Evolutionary conservation across 208 protist species (phyloP).

Genomic region (Strigomonas culicis): DNA sequence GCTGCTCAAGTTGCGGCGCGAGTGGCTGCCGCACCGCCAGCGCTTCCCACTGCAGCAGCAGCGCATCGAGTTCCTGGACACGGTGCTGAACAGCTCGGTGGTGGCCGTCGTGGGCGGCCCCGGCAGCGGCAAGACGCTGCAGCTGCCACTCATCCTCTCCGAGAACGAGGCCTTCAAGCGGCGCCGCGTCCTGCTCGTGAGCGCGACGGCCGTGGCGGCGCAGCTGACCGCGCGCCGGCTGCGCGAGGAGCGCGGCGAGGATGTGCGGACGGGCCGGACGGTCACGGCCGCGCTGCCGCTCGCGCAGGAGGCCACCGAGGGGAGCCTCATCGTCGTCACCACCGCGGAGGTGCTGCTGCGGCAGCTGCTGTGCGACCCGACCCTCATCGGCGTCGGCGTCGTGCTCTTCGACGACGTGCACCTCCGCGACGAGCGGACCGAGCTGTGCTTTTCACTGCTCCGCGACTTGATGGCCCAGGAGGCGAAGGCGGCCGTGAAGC

Average conservation of each 20-base stretch:
- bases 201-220: slow-evolving; percentile 51
- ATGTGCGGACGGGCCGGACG: slow-evolving; percentile 25
- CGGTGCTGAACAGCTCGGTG: slow-evolving; percentile 49
- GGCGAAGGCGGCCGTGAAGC: background rate
- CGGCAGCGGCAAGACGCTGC: slow-evolving; percentile 67
- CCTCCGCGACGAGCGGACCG: slow-evolving; percentile 56
- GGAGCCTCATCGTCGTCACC: slow-evolving; percentile 67
- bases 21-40: slow-evolving; percentile 88
- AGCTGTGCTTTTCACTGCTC: slow-evolving; percentile 72
- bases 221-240: slow-evolving; percentile 57
- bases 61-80: slow-evolving; percentile 64
- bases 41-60: slow-evolving; percentile 72
- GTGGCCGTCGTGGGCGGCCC: slow-evolving; percentile 54
- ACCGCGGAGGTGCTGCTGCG: slow-evolving; percentile 79
- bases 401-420: slow-evolving; percentile 85
- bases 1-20: slow-evolving; percentile 59
- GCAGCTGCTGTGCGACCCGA: slow-evolving; percentile 78
- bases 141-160: slow-evolving; percentile 74
- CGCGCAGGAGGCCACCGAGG: slow-evolving; percentile 39
- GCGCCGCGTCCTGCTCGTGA: slow-evolving; percentile 65
- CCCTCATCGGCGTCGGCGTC: slow-evolving; percentile 62
- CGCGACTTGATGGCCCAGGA: slow-evolving; percentile 31
- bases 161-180: slow-evolving; percentile 84
- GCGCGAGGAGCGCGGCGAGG: slow-evolving; percentile 85
- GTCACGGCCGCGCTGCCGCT: slow-evolving; percentile 34